These are phyloP conservation scores for Eucalyptus guilfoylei DNA, from an alignment of 345 rosid genomes.

Conservation along the genomic window DNA sequence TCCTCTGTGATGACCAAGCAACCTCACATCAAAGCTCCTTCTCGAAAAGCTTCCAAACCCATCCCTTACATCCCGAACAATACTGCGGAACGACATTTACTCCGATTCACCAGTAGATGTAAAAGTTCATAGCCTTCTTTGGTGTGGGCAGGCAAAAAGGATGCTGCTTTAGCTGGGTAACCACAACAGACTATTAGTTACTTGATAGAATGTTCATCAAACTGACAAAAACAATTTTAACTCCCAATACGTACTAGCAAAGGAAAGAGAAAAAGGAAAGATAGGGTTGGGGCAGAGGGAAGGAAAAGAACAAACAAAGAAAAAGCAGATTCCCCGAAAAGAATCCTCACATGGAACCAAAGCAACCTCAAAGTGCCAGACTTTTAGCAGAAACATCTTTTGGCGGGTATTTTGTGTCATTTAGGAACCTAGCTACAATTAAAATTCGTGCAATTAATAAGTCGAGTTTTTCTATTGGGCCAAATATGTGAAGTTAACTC, in stretches of 20 bases:
- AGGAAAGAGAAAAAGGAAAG: conserved; percentile 19
- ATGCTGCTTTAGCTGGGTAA: background rate
- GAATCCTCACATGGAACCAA: conserved; percentile 48
- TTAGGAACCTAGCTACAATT: conserved; percentile 6
- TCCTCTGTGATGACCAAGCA: conserved; percentile 47
- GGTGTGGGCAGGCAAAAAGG: conserved; percentile 7
- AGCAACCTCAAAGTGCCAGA: conserved; percentile 28
- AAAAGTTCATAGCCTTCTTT: background rate
- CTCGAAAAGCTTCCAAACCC: conserved; percentile 88
- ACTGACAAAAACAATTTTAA: background rate
- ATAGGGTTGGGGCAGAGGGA: conserved; percentile 14
- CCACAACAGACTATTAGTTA: background rate
- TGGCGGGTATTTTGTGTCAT: conserved; percentile 12
- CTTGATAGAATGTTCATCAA: conserved; percentile 7
- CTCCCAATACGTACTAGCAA: background rate
- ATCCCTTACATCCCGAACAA: conserved; percentile 89
- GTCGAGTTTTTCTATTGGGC: background rate
- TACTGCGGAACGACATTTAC: conserved; percentile 86
- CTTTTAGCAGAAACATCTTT: conserved; percentile 42
- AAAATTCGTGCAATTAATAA: background rate
- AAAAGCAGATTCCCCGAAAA: conserved; percentile 33
- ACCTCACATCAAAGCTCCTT: conserved; percentile 81
- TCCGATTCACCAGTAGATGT: background rate
- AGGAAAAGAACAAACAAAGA: conserved; percentile 24
- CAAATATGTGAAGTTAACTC: background rate